Base-by-base conservation (phyloP, 495 filamentous ascomycete genomes). In the Hamigera avellanea region DNA sequence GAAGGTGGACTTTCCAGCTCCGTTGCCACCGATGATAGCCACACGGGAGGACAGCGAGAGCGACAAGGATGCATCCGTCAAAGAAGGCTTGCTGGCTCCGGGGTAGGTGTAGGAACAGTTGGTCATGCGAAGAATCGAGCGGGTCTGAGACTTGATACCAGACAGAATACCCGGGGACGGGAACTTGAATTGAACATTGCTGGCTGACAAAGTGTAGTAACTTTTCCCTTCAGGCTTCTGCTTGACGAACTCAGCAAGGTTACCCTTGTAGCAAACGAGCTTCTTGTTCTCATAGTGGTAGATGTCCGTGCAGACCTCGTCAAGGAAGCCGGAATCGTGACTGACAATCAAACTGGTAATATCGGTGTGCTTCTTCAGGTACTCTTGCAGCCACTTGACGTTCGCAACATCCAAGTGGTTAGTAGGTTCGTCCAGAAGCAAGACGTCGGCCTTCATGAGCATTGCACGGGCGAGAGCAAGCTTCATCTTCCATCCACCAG, bases 401-500 rank as follows among this genome's bases (percentile, higher is more conserved):
- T 98, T 98, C 41, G 79, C 81, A 48, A 96, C 88, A 58, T 98
- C 91, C 46, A 98, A 66, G 58, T 98, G 91, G 70, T 98, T 98
- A 54, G 91, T 98, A 56, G 91, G 91, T 77, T 98, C 91, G 72
- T 99, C 91, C 19, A 99, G 76, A 23, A 99, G 64, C 25, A 99
- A 67, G 28, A 99, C 89, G 59, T 99, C 89, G 25, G 91, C 91
- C 54, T 80, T 83, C 72, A 83, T 81, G 44, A 99, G 72, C 91
- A 99, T 96, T 41, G 91, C 91, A 50, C 91, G 76, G 35, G 93
- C 91, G 48, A 99, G 69, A 39, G 91, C 91, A 37, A 99, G 66
- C 76, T 99, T 99, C 91, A 99, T 99, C 75, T 99, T 96, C 91
- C 91, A 99, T 51, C 91, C 91, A 56, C 91, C 91, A n/a, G 91